Evolutionary conservation across 345 rosid genomes (phyloP).

Genomic region (Euphorbia lathyris): DNA sequence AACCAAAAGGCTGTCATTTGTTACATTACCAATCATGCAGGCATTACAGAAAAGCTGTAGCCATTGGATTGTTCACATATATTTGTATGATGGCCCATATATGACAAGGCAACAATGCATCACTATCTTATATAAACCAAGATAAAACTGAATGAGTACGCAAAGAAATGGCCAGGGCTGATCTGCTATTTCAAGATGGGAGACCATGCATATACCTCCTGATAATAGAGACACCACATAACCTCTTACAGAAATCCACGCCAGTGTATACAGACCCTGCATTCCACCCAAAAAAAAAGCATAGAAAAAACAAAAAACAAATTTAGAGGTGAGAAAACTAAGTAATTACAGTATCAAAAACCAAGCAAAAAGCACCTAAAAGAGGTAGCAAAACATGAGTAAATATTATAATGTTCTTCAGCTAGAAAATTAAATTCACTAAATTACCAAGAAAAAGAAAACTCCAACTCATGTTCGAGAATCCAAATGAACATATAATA

Average conservation of each 20-base stretch:
- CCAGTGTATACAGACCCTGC: conserved; percentile 96
- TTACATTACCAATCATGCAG: neutral
- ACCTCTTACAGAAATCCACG: conserved; percentile 96
- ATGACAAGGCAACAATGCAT: neutral
- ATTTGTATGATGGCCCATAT: neutral
- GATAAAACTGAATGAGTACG: neutral
- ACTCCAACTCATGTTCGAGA: neutral
- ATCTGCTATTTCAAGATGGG: conserved; percentile 8
- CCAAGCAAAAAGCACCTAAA: neutral
- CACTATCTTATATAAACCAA: neutral
- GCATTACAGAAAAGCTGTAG: neutral
- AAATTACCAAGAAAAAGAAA: neutral
- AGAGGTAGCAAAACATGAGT: neutral
- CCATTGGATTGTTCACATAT: neutral
- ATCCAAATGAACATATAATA: neutral
- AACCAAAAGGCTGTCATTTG: neutral
- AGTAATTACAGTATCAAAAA: neutral
- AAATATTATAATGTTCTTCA: neutral
- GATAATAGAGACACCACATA: conserved; percentile 95
- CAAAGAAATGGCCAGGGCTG: neutral
- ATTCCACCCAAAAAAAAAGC: conserved; percentile 13
- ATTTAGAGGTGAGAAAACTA: neutral
- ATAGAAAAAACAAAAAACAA: neutral
- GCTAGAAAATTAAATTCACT: neutral
- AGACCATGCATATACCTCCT: conserved; percentile 64